phyloP scores from a whole-genome alignment of 2,329 filamentous ascomycete genomes.

The Magnaporthales sp. region DNA sequence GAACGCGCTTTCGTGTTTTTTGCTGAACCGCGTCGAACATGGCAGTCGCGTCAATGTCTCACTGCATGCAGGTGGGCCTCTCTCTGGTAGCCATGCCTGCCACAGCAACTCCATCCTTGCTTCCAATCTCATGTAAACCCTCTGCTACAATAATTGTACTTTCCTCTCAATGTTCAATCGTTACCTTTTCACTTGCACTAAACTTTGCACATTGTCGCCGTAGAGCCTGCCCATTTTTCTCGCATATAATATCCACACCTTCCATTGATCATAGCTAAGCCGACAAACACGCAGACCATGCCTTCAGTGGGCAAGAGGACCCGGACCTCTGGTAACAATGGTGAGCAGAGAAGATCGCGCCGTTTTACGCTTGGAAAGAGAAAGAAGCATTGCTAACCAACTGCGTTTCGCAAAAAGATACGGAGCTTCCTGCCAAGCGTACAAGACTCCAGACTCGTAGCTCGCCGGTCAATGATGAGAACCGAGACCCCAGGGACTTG shows the following conservation, averaged over 20 bases:
- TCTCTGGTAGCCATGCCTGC: not conserved
- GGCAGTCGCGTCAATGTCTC: not conserved
- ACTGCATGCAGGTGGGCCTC: not conserved
- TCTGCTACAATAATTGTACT: not conserved
- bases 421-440: conserved; percentile 32
- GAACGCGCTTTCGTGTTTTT: not conserved
- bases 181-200: not conserved
- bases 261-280: not conserved
- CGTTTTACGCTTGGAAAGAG: not conserved
- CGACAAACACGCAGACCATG: not conserved
- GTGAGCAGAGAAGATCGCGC: not conserved
- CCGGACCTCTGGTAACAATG: conserved; percentile 12
- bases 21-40: not conserved
- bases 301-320: conserved; percentile 22
- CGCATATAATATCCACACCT: not conserved
- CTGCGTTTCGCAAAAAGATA: conserved; percentile 8
- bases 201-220: not conserved
- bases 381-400: not conserved
- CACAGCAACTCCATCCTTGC: not conserved
- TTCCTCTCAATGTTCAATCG: not conserved
- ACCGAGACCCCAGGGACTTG: conserved; percentile 41
- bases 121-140: not conserved
- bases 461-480: conserved; percentile 54
- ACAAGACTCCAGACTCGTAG: conserved; percentile 33
- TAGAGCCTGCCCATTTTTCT: not conserved